A percentile compares a stretch with the other conserved stretches of the same genome.
phyloP scores from a whole-genome alignment of 208 protist genomes.

The Trypanosoma lewisi region DNA sequence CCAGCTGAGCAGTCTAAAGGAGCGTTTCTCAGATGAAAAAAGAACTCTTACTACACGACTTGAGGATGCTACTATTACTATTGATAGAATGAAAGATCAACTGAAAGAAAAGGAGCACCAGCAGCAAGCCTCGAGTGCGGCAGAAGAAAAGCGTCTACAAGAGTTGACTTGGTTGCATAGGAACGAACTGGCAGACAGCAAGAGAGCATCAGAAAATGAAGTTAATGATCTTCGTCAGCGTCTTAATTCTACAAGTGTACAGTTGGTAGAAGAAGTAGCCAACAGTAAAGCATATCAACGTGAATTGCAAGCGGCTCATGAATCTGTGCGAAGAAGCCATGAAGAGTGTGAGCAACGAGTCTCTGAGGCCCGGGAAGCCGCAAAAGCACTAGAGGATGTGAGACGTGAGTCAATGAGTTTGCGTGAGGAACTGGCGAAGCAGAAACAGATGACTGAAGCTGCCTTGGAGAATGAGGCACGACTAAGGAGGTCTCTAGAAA shows the following conservation, averaged over 20 bases:
- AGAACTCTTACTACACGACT: constrained; percentile 26
- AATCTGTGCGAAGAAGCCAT: constrained; percentile 25
- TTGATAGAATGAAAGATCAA: constrained; percentile 39
- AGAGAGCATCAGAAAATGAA: constrained; percentile 37
- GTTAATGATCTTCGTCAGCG: constrained; percentile 41
- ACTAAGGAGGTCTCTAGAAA: background rate
- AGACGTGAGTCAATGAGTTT: constrained; percentile 8
- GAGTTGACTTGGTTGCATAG: constrained; percentile 37
- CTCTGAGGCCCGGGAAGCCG: constrained; percentile 8
- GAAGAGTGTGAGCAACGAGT: constrained; percentile 20
- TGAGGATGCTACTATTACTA: constrained; percentile 32
- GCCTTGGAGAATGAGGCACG: constrained; percentile 1
- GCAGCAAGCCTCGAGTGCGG: constrained; percentile 25
- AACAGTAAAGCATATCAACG: constrained; percentile 7
- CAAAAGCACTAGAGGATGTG: constrained; percentile 3
- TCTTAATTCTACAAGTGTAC: constrained; percentile 42
- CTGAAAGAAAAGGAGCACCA: constrained; percentile 60
- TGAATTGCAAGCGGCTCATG: constrained; percentile 20
- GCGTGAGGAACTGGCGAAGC: constrained; percentile 1
- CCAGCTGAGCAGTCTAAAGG: constrained; percentile 34
- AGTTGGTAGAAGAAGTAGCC: constrained; percentile 36
- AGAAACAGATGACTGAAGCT: constrained; percentile 5
- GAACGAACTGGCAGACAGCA: constrained; percentile 31
- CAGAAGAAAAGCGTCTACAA: constrained; percentile 44
- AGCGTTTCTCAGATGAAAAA: constrained; percentile 33